A percentile compares a stretch with the other conserved stretches of the same genome.
Evolutionary conservation across 495 filamentous ascomycete species (phyloP).

Genomic region (Immersiella caudata): DNA sequence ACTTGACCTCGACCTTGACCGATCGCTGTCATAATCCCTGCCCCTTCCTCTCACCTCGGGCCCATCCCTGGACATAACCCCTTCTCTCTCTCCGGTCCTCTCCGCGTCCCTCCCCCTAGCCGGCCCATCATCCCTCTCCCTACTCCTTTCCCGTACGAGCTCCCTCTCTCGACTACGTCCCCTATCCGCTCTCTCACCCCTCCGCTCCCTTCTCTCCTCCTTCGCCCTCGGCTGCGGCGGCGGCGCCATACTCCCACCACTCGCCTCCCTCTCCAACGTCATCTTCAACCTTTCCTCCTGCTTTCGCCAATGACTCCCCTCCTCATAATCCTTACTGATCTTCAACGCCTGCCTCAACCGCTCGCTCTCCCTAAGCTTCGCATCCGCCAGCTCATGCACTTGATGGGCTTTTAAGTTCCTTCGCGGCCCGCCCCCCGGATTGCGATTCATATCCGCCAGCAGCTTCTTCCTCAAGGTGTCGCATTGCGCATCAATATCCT

Average conservation of each 20-base stretch:
- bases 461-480: slow-evolving; percentile 66
- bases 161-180: background rate
- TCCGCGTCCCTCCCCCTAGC: slow-evolving; percentile 11
- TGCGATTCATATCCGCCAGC: slow-evolving; percentile 53
- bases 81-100: slow-evolving; percentile 14
- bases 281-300: slow-evolving; percentile 72
- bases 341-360: slow-evolving; percentile 84
- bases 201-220: slow-evolving; percentile 4
- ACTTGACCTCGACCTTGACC: slow-evolving; percentile 6
- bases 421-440: slow-evolving; percentile 30
- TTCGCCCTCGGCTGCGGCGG: background rate
- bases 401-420: slow-evolving; percentile 81
- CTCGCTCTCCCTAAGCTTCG: slow-evolving; percentile 96
- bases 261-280: slow-evolving; percentile 51
- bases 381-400: slow-evolving; percentile 93
- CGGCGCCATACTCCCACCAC: slow-evolving; percentile 15
- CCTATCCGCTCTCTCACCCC: slow-evolving; percentile 1
- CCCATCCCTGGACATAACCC: background rate
- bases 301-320: slow-evolving; percentile 73
- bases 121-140: background rate
- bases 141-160: background rate
- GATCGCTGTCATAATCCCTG: background rate
- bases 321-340: slow-evolving; percentile 85
- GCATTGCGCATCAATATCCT: slow-evolving; percentile 74
- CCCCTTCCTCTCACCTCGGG: background rate